Percentiles rank a stretch among this genome's conserved stretches.
phyloP scores from a whole-genome alignment of 2,329 filamentous ascomycete species.

The Aspergillus sp. region DNA sequence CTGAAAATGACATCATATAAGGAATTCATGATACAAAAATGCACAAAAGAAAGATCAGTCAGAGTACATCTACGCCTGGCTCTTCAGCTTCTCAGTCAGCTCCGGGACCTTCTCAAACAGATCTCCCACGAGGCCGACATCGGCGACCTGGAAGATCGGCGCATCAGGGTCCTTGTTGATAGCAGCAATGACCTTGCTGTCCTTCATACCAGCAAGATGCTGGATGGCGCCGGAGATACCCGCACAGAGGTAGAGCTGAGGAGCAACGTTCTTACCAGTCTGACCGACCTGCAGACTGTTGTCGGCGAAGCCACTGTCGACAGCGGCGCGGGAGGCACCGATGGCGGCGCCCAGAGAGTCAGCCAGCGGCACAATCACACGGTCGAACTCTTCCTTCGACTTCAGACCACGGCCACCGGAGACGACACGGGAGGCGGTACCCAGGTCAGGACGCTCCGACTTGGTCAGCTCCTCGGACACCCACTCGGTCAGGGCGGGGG shows the following conservation, averaged over 20 bases:
- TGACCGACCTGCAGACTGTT: conserved; percentile 98
- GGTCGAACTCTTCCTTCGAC: conserved; percentile 97
- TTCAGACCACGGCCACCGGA: conserved; percentile 93
- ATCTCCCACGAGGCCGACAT: conserved; percentile 93
- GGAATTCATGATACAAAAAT: conserved; percentile 19
- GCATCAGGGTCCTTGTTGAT: conserved; percentile 98
- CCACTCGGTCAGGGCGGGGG: conserved; percentile 74
- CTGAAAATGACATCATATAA: conserved; percentile 4
- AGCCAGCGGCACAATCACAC: conserved; percentile 84
- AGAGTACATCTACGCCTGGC: conserved; percentile 17
- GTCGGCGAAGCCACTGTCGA: conserved; percentile 96
- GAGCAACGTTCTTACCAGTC: conserved; percentile 97
- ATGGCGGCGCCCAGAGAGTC: conserved; percentile 94
- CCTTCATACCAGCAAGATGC: conserved; percentile 98
- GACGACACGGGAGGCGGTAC: conserved; percentile 84
- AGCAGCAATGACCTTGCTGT: conserved; percentile 97
- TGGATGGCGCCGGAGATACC: conserved; percentile 98
- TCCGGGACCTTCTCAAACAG: conserved; percentile 94
- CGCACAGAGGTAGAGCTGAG: conserved; percentile 89
- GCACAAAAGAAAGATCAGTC: conserved; percentile 9
- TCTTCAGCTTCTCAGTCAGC: conserved; percentile 90
- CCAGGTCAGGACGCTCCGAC: conserved; percentile 89
- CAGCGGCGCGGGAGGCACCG: conserved; percentile 88
- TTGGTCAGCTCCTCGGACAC: conserved; percentile 89
- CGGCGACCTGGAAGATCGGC: conserved; percentile 96